Base-by-base conservation (phyloP, 148 eudicot species). In the Amaranthus cruentus region DNA sequence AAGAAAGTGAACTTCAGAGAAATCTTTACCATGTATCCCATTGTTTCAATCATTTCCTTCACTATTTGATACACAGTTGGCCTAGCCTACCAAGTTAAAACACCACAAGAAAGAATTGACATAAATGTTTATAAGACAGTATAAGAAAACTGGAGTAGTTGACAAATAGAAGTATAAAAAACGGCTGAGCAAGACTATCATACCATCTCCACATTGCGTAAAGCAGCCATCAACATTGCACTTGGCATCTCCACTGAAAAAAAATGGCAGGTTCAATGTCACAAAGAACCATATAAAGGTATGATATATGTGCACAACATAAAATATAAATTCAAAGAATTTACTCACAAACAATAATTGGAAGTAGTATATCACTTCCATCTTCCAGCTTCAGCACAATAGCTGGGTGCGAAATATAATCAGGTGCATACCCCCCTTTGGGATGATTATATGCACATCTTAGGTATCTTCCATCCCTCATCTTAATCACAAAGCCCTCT, bases 341-440 rank as follows among this genome's bases (percentile, higher is more conserved):
- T 69, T 42, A 82, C 97, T 52, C 86, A 95, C 99, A 86, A 78
- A 92, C 99, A 79, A 92, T 88, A 53, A 95, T 90, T 5, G 99
- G 99, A 47, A 95, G 92, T 60, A 95, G 84, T 68, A 95, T 87
- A 68, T 90, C 94, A 6, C 92, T 88, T 76, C 89, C 99, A 74
- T 95, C 99, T 79, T 95, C 99, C 90, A 95, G 85, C 83, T 86
- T 92, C 70, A 92, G 75, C 13, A 95, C 99, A 63, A 95, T 92
- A 59, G 99, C 99, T 43, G 99, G 99, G 81, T 95, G 94, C 38
- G 97, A 90, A 74, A 90, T 84, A 78, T 90, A 92, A 80, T 95
- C 99, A 44, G 94, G 92, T 47, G 89, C 86, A 80, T 87, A 89
- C 4, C 86, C 94, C 53, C 89, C 83, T 74, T 86, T 90, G 44